Evolutionary conservation across 768 basidiomycete species (phyloP).

Genomic region (Xerocomus potaroensis): DNA sequence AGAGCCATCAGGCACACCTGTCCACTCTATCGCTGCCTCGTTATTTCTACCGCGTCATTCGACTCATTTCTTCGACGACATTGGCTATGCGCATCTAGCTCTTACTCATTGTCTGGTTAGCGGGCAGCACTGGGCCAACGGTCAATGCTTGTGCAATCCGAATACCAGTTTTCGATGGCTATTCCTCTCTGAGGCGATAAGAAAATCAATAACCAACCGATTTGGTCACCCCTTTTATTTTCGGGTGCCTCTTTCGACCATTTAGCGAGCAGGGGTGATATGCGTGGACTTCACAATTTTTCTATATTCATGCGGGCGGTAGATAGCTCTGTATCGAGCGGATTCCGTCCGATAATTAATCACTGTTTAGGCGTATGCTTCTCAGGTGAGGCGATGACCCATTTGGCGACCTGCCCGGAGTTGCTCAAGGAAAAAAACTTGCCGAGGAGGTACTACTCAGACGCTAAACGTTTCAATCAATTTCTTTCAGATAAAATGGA

Average conservation of each 20-base stretch:
- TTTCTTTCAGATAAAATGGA: no score
- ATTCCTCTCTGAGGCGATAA: conserved; percentile 26
- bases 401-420: no score
- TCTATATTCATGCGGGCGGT: neutral
- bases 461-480: no score
- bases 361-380: no score
- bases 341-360: neutral
- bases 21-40: conserved; percentile 89
- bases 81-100: conserved; percentile 44
- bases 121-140: conserved; percentile 15
- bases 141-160: conserved; percentile 25
- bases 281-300: neutral
- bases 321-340: neutral
- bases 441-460: no score
- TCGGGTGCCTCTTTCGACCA: neutral
- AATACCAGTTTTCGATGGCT: conserved; percentile 19
- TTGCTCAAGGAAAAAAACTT: no score
- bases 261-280: neutral
- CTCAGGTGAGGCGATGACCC: no score
- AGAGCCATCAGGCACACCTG: conserved; percentile 87
- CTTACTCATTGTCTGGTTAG: conserved; percentile 25
- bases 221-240: neutral
- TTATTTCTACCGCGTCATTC: conserved; percentile 84
- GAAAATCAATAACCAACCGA: conserved; percentile 5
- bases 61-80: conserved; percentile 93